Percentiles rank a stretch among this genome's conserved stretches.
These are phyloP conservation scores for Solanum bukasovii DNA, from an alignment of 257 asterid genomes.

Conservation along the genomic window DNA sequence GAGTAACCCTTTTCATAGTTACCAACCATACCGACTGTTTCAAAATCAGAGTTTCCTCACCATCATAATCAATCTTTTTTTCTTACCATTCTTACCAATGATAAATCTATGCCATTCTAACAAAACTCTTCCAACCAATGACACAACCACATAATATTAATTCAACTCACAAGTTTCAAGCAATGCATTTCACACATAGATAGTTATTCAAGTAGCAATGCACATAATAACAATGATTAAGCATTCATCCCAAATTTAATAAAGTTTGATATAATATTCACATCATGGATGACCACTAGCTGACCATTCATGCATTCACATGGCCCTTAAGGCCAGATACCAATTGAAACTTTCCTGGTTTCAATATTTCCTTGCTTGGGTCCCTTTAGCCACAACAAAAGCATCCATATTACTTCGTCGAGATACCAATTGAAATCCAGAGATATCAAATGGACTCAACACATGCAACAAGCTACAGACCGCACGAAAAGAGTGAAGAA, in stretches of 20 bases:
- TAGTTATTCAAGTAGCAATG: neutral
- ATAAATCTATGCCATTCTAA: neutral
- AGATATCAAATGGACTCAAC: neutral
- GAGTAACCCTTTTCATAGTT: neutral
- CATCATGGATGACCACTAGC: neutral
- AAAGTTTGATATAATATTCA: too few relatives aligned
- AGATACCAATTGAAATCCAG: neutral
- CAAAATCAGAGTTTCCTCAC: neutral
- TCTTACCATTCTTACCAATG: neutral
- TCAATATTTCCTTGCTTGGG: neutral
- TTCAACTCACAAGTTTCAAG: neutral
- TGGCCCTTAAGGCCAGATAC: neutral
- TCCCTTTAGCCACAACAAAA: neutral
- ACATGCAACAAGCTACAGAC: neutral
- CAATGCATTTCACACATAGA: neutral
- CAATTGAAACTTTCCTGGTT: neutral
- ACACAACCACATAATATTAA: neutral
- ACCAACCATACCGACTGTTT: too few relatives aligned
- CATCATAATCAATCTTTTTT: neutral
- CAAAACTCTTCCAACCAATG: neutral
- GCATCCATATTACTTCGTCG: neutral
- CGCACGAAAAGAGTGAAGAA: neutral
- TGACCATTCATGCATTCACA: neutral
- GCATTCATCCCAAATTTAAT: neutral
- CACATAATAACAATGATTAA: neutral